Conservation (phyloP, 2,329 filamentous ascomycete genomes). For the Lachnellula hyalina region DNA sequence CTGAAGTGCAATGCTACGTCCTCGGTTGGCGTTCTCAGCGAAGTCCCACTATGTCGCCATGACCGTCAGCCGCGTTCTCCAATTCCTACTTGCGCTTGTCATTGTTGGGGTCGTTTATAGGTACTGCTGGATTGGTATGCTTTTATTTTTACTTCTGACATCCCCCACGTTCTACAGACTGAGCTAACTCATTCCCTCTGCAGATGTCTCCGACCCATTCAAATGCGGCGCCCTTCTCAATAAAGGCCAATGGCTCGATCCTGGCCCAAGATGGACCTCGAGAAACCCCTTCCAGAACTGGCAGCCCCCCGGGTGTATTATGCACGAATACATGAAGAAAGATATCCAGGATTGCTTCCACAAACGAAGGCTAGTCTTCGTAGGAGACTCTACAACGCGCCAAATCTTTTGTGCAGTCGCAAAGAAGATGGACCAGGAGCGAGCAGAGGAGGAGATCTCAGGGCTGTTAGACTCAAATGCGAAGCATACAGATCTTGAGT, state of each 20-base stretch:
- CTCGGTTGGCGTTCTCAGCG: not conserved
- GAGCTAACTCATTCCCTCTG: slow-evolving; percentile 6
- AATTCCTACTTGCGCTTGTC: slow-evolving; percentile 17
- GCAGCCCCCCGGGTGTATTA: slow-evolving; percentile 55
- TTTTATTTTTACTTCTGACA: not conserved
- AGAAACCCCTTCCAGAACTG: slow-evolving; percentile 41
- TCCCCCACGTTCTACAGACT: not conserved
- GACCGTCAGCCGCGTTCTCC: slow-evolving; percentile 15
- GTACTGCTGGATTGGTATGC: slow-evolving; percentile 29
- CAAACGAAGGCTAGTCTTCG: slow-evolving; percentile 49
- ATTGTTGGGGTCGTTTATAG: slow-evolving; percentile 25
- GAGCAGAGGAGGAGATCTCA: slow-evolving; percentile 33
- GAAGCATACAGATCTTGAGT: slow-evolving; percentile 42
- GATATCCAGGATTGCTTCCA: slow-evolving; percentile 49
- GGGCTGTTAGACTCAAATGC: slow-evolving; percentile 32
- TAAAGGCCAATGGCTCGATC: slow-evolving; percentile 45
- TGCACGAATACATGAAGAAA: slow-evolving; percentile 48
- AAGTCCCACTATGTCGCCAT: not conserved
- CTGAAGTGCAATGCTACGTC: slow-evolving; percentile 1
- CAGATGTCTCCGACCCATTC: slow-evolving; percentile 40
- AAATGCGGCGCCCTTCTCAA: slow-evolving; percentile 48
- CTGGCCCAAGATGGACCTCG: slow-evolving; percentile 27
- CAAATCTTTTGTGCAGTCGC: slow-evolving; percentile 56
- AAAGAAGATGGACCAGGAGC: slow-evolving; percentile 40
- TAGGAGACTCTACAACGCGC: slow-evolving; percentile 55